A percentile compares a stretch with the other conserved stretches of the same genome.
Conservation (phyloP, 2,329 filamentous ascomycete species). For the Fusarium sp. region DNA sequence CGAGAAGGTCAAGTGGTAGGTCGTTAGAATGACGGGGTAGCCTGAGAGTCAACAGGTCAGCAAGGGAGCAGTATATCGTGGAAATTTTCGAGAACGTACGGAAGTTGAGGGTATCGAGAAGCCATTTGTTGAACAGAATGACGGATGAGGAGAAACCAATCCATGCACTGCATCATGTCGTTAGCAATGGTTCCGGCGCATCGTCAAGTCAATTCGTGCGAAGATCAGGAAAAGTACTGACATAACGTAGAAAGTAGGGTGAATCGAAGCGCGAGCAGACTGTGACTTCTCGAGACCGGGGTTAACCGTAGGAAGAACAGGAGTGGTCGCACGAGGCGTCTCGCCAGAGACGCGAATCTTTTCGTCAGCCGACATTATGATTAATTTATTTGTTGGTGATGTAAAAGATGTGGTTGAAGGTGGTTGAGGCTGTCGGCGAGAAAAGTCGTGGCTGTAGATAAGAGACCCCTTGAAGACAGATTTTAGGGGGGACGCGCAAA, state of each 20-base stretch:
- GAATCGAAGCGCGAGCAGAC: constrained; percentile 73
- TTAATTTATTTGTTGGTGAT: constrained; percentile 60
- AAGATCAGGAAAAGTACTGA: constrained; percentile 53
- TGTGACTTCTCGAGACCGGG: constrained; percentile 78
- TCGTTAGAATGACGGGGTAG: constrained; percentile 86
- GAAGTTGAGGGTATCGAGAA: constrained; percentile 87
- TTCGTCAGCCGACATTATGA: constrained; percentile 68
- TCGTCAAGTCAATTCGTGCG: constrained; percentile 2
- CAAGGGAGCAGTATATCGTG: constrained; percentile 4
- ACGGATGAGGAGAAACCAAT: constrained; percentile 92
- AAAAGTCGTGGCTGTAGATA: constrained; percentile 42
- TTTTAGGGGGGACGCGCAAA: constrained; percentile 54
- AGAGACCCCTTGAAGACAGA: constrained; percentile 47
- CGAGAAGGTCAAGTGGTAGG: constrained; percentile 95
- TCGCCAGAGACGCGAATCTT: constrained; percentile 89
- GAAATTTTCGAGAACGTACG: constrained; percentile 53
- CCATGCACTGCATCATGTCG: constrained; percentile 75
- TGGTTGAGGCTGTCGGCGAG: constrained; percentile 33
- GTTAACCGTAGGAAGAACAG: constrained; percentile 85
- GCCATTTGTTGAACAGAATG: constrained; percentile 99
- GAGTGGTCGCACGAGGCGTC: constrained; percentile 68
- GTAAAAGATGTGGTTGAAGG: constrained; percentile 35
- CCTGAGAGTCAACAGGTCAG: constrained; percentile 56
- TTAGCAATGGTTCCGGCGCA: constrained; percentile 24
- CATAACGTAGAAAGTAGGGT: constrained; percentile 88